Evolutionary conservation across 768 basidiomycete species (phyloP).

Genomic region (Suillus occidentalis): DNA sequence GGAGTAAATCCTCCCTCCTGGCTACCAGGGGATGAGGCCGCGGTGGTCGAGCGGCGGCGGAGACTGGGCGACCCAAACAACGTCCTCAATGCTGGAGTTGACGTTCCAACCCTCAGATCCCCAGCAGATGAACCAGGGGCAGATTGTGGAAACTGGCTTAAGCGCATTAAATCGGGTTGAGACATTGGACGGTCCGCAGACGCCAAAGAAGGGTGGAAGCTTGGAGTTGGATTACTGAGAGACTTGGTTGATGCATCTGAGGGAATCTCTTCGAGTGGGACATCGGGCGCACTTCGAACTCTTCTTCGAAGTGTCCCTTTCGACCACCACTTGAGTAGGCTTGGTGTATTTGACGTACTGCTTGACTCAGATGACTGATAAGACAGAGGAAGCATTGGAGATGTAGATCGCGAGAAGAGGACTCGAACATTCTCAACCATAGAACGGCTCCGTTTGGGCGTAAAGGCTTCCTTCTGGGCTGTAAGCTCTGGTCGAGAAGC

Average conservation of each 20-base stretch:
- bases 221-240: conserved; percentile 17
- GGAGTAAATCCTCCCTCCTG: conserved; percentile 17
- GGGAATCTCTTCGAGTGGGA: conserved; percentile 32
- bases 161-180: conserved; percentile 29
- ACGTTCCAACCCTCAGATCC: conserved; percentile 25
- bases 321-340: conserved; percentile 49
- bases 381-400: conserved; percentile 36
- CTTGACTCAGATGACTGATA: conserved; percentile 27
- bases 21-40: conserved; percentile 12
- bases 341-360: conserved; percentile 30
- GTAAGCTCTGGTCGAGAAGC: conserved; percentile 29
- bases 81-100: conserved; percentile 10
- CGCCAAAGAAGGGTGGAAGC: conserved; percentile 12
- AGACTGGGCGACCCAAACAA: conserved; percentile 15
- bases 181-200: conserved; percentile 27
- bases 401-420: conserved; percentile 53
- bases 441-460: conserved; percentile 48
- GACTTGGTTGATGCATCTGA: conserved; percentile 26
- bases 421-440: conserved; percentile 64
- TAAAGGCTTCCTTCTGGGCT: conserved; percentile 21
- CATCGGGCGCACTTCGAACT: conserved; percentile 53
- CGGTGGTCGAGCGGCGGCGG: conserved; percentile 21
- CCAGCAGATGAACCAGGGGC: conserved; percentile 12
- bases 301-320: conserved; percentile 49
- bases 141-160: conserved; percentile 19